These are phyloP conservation scores for Crucibulum laeve DNA, from an alignment of 768 basidiomycete species.

Conservation along the genomic window DNA sequence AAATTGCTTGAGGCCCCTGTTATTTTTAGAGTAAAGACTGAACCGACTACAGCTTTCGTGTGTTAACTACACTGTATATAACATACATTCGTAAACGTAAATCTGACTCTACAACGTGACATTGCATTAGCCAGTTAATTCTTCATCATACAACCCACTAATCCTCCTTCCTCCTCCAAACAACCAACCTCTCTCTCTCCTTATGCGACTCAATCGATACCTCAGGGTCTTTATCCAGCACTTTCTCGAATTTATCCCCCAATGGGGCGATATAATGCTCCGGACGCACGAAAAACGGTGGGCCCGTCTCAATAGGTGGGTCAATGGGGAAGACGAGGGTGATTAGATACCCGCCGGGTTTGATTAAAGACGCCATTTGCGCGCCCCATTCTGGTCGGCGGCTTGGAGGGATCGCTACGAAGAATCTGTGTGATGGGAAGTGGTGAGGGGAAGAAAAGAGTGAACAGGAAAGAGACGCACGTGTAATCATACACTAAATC, in stretches of 20 bases:
- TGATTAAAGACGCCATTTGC: conserved; percentile 51
- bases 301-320: conserved; percentile 39
- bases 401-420: conserved; percentile 63
- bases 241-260: conserved; percentile 44
- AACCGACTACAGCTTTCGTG: too few species aligned
- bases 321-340: conserved; percentile 57
- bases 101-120: too few species aligned
- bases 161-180: conserved; percentile 40
- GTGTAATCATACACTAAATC: conserved; percentile 69
- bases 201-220: conserved; percentile 33
- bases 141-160: conserved; percentile 3
- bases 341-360: conserved; percentile 60
- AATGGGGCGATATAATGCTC: conserved; percentile 54
- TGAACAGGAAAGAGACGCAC: conserved; percentile 20
- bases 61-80: too few species aligned
- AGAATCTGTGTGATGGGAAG: conserved; percentile 43
- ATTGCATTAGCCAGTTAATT: conserved; percentile 2
- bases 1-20: too few species aligned
- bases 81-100: too few species aligned
- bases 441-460: neutral
- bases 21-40: too few species aligned
- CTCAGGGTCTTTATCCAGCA: conserved; percentile 47
- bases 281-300: conserved; percentile 57
- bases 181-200: conserved; percentile 47
- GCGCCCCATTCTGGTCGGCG: conserved; percentile 51